Conservation (phyloP, 495 filamentous ascomycete species). For the Friedmanniomyces simplex region DNA sequence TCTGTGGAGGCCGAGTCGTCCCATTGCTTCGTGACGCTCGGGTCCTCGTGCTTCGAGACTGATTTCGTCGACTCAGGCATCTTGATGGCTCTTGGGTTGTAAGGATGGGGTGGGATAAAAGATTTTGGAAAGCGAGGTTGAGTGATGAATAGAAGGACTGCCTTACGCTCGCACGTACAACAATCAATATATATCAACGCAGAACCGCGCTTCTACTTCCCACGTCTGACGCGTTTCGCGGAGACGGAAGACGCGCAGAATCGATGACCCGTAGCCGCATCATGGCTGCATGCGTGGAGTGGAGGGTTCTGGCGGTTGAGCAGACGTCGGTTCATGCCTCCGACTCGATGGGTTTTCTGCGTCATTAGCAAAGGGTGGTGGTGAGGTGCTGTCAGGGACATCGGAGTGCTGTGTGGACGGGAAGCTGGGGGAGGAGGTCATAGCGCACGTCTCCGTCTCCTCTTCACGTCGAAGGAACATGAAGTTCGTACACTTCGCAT, state of each 20-base stretch:
- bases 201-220: background rate
- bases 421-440: too few relatives aligned
- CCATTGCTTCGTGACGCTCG: constrained; percentile 12
- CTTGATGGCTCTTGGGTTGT: background rate
- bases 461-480: too few relatives aligned
- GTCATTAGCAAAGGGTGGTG: too few relatives aligned
- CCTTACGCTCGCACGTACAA: too few relatives aligned
- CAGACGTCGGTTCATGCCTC: background rate
- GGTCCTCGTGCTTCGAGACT: constrained; percentile 8
- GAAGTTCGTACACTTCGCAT: too few relatives aligned
- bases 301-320: background rate
- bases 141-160: too few relatives aligned
- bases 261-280: background rate
- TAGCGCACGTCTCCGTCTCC: too few relatives aligned
- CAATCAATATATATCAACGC: too few relatives aligned
- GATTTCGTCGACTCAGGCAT: background rate
- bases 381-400: too few relatives aligned
- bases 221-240: background rate
- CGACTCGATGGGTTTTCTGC: background rate
- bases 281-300: background rate
- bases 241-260: background rate
- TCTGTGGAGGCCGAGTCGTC: constrained; percentile 6
- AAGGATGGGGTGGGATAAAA: background rate
- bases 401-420: too few relatives aligned
- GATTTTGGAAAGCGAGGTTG: background rate